Base-by-base conservation (phyloP, 2,329 filamentous ascomycete species). In the Apiospora malaysiana region DNA sequence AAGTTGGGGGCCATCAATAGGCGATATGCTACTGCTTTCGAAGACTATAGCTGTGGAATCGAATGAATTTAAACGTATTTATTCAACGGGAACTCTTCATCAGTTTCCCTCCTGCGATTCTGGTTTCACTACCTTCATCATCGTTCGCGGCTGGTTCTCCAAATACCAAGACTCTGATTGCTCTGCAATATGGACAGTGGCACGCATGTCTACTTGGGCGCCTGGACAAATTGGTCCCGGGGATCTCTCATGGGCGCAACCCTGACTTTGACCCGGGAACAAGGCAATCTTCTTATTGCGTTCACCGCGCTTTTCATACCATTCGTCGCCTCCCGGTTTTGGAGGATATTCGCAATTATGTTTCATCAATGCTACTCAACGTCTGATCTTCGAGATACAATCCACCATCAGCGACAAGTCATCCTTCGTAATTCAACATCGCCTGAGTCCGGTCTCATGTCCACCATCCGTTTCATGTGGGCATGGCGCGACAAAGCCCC, bases 271-370 rank as follows among this genome's bases (percentile, higher is more conserved):
- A 72, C 68, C 1, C 37, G 51, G 7, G 37, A 42, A 4, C 4
- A 72, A 2, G 73, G 69, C 12, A 70, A 73, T 27, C 47, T 75
- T 0, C 67, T 75, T 0, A 75, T 74, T 25, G 71, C 72, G 0
- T 71, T 75, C 8, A 75, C 73, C 2, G 74, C 73, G 0, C 69
- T 73, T n/a, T 74, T 75, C 43, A 69, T 75, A 6, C 51, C 71
- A 1, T 75, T 74, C 14, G 73, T 76, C 0, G 73, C 72, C 21
- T 49, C 71, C 1, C 69, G 74, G 0, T 71, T 72, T 14, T 76
- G 74, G 74, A 70, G 69, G 9, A 72, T 75, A 1, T 65, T 75
- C 16, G 42, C 65, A 4, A 49, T 68, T 9, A 16, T 67, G 0
- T 69, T 70, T 4, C 73, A 75, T 45, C 69, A 66, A 10, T 40